Evolutionary conservation across 768 basidiomycete genomes (phyloP), one percentile per base, ranked within the genome.

Genomic region (Podaxis sp.): DNA sequence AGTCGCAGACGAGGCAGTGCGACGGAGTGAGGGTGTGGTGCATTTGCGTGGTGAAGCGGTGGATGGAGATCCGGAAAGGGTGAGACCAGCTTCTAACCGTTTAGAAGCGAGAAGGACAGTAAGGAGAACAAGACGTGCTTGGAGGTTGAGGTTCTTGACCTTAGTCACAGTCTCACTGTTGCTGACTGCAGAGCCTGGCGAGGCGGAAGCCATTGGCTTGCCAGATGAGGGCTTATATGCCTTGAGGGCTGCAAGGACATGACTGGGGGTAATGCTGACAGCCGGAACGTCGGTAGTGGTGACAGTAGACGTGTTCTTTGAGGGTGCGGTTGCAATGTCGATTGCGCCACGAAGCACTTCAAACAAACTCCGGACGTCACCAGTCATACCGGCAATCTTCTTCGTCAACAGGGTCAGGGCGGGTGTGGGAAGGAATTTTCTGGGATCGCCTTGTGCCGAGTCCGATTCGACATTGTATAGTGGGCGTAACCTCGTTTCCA

Each of bases 301-400:
- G 15, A 76, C 69, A 11, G 63, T 66, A 8, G 59, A 60, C 19
- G 68, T 15, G 3, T 55, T 63, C n/a, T 57, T 70, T 27, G 70
- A 67, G 47, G 67, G 57, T 15, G 73, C 75, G n/a, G 82, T 75
- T 0, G 87, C 86, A 13, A 87, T 74, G 66, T 93, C 90, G 66
- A 96, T 90, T 7, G 93, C 90, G 11, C 87, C 84, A 33, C 92
- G 84, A 9, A 93, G 79, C 12, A 94, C 89, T 70, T 92, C 91
- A 59, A 96, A 89, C 2, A 93, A 76, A 25, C 83, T 85, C 43
- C 93, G 80, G 8, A 94, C 90, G 67, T 96, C 93, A 15, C 93
- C 93, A 0, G 93, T 93, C 61, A 87, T 79, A 1, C 89, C 82
- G 3, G 93, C 92, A 19, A 94, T 77, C 69, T 93, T 93, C 77